These are phyloP conservation scores for Anthracocystis setariae DNA, from an alignment of 1,284 basidiomycete species.

Conservation along the genomic window DNA sequence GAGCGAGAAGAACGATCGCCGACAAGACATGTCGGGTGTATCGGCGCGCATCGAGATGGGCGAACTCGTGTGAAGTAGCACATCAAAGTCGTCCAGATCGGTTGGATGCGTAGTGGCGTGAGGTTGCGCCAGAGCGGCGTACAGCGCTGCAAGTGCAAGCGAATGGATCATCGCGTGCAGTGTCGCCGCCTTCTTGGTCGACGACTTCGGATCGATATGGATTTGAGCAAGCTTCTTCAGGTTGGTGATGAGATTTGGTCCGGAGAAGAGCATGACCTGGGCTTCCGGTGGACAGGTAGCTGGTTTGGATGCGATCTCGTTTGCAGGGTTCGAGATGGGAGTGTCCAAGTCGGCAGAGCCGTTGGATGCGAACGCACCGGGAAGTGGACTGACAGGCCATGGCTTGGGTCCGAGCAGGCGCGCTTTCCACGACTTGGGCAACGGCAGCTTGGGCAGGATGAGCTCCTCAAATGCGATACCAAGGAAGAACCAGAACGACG, in stretches of 20 bases:
- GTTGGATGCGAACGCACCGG: neutral
- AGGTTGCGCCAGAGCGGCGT: constrained; percentile 9
- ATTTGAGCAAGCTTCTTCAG: constrained; percentile 12
- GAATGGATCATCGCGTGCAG: constrained; percentile 32
- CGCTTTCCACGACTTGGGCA: constrained; percentile 6
- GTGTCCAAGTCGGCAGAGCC: too few relatives aligned
- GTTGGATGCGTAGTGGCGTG: neutral
- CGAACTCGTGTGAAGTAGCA: constrained; percentile 13
- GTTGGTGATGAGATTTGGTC: constrained; percentile 23
- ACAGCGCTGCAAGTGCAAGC: constrained; percentile 19
- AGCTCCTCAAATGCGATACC: constrained; percentile 18
- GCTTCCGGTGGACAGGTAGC: constrained; percentile 2
- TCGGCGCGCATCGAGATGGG: constrained; percentile 26
- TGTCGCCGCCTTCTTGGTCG: constrained; percentile 17
- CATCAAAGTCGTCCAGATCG: neutral
- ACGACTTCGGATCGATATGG: constrained; percentile 3
- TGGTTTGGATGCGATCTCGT: constrained; percentile 2
- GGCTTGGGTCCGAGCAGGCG: constrained; percentile 8
- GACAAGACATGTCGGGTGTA: neutral
- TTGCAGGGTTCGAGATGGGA: too few relatives aligned
- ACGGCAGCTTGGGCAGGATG: constrained; percentile 22
- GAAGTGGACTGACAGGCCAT: constrained; percentile 16
- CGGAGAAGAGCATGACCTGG: constrained; percentile 9
- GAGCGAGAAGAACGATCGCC: neutral
- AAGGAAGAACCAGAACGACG: constrained; percentile 16